These are phyloP conservation scores for Ulvella scutata DNA, from an alignment of 139 green algal genomes.

Conservation along the genomic window DNA sequence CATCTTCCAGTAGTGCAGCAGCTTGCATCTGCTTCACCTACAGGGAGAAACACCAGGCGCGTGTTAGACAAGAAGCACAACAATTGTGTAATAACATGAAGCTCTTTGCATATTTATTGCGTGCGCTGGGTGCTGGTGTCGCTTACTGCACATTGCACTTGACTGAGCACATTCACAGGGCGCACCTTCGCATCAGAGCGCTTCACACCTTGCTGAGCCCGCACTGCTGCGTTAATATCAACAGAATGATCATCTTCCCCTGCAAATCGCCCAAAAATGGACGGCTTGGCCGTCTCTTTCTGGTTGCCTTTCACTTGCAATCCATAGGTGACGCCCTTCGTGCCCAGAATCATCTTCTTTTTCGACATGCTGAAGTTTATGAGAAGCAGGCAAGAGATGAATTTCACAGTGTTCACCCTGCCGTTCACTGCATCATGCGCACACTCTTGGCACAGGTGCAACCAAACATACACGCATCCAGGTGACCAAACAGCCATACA, in stretches of 20 bases:
- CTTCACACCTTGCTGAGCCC: constrained; percentile 49
- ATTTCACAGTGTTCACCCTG: too few relatives aligned
- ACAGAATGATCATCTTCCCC: constrained; percentile 29
- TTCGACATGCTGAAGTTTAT: too few relatives aligned
- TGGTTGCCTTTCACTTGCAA: constrained; percentile 27
- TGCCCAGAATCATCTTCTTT: constrained; percentile 23
- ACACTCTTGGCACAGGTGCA: too few relatives aligned
- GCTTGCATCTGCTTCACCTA: constrained; percentile 59
- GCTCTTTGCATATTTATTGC: neutral
- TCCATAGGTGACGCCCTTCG: constrained; percentile 67
- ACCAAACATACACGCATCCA: too few relatives aligned
- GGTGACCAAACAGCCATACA: too few relatives aligned
- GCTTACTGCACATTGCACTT: neutral
- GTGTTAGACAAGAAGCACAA: neutral
- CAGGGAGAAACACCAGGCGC: neutral
- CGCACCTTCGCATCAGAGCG: constrained; percentile 30
- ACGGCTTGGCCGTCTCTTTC: neutral
- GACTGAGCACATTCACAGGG: neutral
- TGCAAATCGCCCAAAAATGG: constrained; percentile 42
- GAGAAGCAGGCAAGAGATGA: too few relatives aligned
- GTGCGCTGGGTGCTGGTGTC: neutral
- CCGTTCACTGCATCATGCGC: too few relatives aligned
- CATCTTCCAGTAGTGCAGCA: constrained; percentile 72
- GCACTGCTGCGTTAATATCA: constrained; percentile 31
- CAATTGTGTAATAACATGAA: neutral